Base-by-base conservation (phyloP, 176 grass and related monocot genomes). In the Tillandsia fasciculata region DNA sequence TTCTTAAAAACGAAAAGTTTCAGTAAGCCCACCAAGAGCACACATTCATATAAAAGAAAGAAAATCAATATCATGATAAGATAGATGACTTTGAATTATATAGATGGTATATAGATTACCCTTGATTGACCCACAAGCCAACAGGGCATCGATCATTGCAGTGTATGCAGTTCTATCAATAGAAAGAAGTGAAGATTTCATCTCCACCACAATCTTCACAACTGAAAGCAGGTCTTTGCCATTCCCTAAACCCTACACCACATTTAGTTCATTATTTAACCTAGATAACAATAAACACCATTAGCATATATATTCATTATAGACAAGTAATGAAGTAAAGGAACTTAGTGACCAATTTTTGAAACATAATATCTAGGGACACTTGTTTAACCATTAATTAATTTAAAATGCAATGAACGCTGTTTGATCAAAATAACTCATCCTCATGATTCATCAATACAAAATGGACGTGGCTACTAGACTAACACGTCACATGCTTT, bases 101-200 rank as follows among this genome's bases (percentile, higher is more conserved):
- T 2, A 18, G 20, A 58, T 52, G 14, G 1, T 64, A 68, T 33
- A 66, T 15, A 67, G 24, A 61, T 76, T 81, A 96, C 88, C 83
- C 26, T 90, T 80, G 73, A 87, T 88, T 74, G 66, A 88, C 26
- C 80, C 82, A 53, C 84, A 96, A 77, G 80, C 79, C 69, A 96
- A 76, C 69, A 96, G 79, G 67, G 87, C 82, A 88, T 96, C 86
- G 67, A 87, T 51, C 81, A 87, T 96, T 73, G 92, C 80, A 72
- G 92, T 86, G 76, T 92, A 96, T 33, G 83, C 92, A 69, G 74
- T 89, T 80, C 92, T 89, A 84, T 96, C 86, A 13, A 96, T 85
- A 57, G 51, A 81, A 56, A 83, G 15, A 51, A 78, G 57, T 76
- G 86, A 75, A 54, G 81, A 78, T 85, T 96, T 96, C 88, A 96